phyloP scores from a whole-genome alignment of 495 filamentous ascomycete genomes.

The Tuber borchii region DNA sequence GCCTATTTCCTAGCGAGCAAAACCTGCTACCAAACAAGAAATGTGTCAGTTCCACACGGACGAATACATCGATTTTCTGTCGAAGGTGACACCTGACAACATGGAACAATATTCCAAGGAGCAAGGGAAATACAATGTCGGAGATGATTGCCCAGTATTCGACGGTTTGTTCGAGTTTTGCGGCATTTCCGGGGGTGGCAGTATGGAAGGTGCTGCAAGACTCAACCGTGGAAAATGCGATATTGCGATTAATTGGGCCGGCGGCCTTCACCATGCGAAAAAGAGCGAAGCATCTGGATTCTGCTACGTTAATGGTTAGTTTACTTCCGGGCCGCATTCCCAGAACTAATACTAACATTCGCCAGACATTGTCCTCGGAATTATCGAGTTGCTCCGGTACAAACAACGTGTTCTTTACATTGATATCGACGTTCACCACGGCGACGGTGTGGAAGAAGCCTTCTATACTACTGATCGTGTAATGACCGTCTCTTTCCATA shows the following conservation, averaged over 20 bases:
- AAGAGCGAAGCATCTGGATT: constrained; percentile 90
- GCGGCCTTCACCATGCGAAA: constrained; percentile 95
- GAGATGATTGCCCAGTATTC: constrained; percentile 93
- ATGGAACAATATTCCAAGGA: constrained; percentile 92
- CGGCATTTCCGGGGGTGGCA: constrained; percentile 83
- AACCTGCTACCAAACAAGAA: constrained; percentile 88
- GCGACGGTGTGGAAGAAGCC: constrained; percentile 93
- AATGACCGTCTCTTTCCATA: constrained; percentile 94
- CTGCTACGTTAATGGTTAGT: constrained; percentile 76
- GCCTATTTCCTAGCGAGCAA: constrained; percentile 63
- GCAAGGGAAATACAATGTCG: constrained; percentile 82
- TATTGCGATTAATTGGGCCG: constrained; percentile 99
- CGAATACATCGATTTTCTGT: constrained; percentile 95
- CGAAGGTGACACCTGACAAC: constrained; percentile 84
- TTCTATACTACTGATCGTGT: constrained; percentile 96
- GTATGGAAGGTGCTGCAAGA: constrained; percentile 84
- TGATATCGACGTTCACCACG: constrained; percentile 97
- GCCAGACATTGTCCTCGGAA: constrained; percentile 84
- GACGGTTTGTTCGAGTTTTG: constrained; percentile 94
- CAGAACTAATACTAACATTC: not conserved
- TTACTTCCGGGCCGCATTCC: not conserved
- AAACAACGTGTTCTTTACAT: constrained; percentile 93
- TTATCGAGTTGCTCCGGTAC: constrained; percentile 78
- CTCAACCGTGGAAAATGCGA: constrained; percentile 77
- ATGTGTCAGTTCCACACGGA: constrained; percentile 99